phyloP scores from a whole-genome alignment of 805 yeast species.

The Starmerella sp. region DNA sequence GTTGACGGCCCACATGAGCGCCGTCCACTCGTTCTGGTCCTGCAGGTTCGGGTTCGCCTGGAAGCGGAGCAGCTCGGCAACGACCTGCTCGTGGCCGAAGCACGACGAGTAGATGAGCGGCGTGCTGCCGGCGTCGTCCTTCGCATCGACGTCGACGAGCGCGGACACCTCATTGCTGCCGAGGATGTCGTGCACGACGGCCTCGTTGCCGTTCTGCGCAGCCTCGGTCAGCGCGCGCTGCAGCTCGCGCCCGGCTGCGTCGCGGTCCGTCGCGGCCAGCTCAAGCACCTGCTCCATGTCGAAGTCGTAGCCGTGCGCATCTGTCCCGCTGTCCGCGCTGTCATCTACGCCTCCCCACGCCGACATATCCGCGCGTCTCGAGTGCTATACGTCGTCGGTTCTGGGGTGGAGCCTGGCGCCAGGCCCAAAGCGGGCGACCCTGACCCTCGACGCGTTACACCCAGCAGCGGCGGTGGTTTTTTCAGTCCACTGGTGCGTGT shows the following conservation, averaged over 20 bases:
- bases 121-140: conserved; percentile 32
- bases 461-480: not conserved
- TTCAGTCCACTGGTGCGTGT: too few species aligned
- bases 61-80: conserved; percentile 27
- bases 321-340: conserved; percentile 6
- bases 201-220: conserved; percentile 30
- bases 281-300: conserved; percentile 1
- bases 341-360: conserved; percentile 18
- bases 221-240: conserved; percentile 29
- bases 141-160: conserved; percentile 26
- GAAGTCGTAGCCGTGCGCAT: not conserved
- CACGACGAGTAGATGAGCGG: conserved; percentile 33
- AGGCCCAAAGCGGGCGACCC: not conserved
- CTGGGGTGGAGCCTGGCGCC: not conserved
- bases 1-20: conserved; percentile 92
- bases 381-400: too few species aligned
- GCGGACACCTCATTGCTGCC: conserved; percentile 20
- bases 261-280: conserved; percentile 8
- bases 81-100: conserved; percentile 32
- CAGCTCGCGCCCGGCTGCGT: conserved; percentile 17
- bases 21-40: conserved; percentile 38
- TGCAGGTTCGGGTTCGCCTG: conserved; percentile 31
- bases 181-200: conserved; percentile 25
- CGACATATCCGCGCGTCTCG: conserved; percentile 9
- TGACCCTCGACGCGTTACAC: not conserved